These are phyloP conservation scores for Talaromyces funiculosus DNA, from an alignment of 2,329 filamentous ascomycete genomes.

Conservation along the genomic window DNA sequence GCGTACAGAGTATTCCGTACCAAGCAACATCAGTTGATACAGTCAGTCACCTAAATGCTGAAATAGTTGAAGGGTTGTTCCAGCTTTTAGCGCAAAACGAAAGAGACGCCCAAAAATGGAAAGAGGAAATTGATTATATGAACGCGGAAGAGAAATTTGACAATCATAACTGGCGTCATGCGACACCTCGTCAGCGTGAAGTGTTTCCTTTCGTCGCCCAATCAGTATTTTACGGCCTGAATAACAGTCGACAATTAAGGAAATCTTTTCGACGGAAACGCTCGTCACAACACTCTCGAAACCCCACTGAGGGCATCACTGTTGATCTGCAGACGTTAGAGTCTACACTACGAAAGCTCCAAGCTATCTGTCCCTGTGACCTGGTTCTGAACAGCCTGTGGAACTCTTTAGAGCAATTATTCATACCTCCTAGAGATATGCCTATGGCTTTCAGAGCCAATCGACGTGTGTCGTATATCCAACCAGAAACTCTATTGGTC, in stretches of 20 bases:
- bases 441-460: constrained; percentile 16
- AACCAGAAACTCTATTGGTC: constrained; percentile 17
- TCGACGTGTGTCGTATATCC: constrained; percentile 27
- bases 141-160: constrained; percentile 33
- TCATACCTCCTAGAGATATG: constrained; percentile 34
- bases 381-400: constrained; percentile 39
- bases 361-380: constrained; percentile 36
- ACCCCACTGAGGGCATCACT: constrained; percentile 8
- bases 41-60: constrained; percentile 30
- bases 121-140: constrained; percentile 33
- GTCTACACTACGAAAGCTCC: constrained; percentile 30
- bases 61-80: constrained; percentile 34
- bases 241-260: constrained; percentile 36
- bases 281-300: constrained; percentile 5
- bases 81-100: constrained; percentile 31
- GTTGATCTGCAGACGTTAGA: constrained; percentile 30
- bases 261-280: constrained; percentile 32
- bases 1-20: constrained; percentile 14
- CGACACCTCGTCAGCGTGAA: constrained; percentile 32
- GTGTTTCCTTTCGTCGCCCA: constrained; percentile 40
- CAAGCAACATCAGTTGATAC: constrained; percentile 24
- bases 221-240: constrained; percentile 41
- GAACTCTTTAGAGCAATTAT: constrained; percentile 35
- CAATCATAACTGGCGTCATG: constrained; percentile 33
- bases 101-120: constrained; percentile 35